Evolutionary conservation across 306 rosid genomes (phyloP).

Genomic region (Lotus japonicus): DNA sequence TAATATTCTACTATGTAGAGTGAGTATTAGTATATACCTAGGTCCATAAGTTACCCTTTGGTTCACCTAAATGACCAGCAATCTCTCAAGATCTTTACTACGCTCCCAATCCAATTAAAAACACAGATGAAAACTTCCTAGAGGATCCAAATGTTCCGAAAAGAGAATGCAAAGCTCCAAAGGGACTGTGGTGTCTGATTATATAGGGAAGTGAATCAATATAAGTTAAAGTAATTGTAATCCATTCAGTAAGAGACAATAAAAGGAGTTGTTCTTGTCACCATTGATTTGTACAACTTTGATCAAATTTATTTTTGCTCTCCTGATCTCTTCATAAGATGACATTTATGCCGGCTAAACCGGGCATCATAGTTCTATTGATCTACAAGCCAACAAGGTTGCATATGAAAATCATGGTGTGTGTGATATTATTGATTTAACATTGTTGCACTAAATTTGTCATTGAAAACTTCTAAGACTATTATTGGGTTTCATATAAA

Average conservation of each 20-base stretch:
- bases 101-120: background rate
- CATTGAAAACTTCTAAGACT: background rate
- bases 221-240: background rate
- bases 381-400: conserved; percentile 4
- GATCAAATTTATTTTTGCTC: background rate
- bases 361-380: background rate
- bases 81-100: background rate
- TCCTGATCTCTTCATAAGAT: background rate
- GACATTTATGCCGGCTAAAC: background rate
- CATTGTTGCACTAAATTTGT: background rate
- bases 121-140: background rate
- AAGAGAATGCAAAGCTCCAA: background rate
- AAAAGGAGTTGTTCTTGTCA: background rate
- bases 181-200: background rate
- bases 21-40: conserved; percentile 4
- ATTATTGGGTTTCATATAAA: too few relatives aligned
- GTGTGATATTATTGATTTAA: background rate
- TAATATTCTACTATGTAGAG: background rate
- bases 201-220: background rate
- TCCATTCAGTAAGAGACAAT: too few relatives aligned
- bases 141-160: background rate
- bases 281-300: background rate
- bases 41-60: background rate
- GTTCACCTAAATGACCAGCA: background rate
- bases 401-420: background rate